Evolutionary conservation across 2,329 filamentous ascomycete species (phyloP).

Genomic region (Spiromastix sp.): DNA sequence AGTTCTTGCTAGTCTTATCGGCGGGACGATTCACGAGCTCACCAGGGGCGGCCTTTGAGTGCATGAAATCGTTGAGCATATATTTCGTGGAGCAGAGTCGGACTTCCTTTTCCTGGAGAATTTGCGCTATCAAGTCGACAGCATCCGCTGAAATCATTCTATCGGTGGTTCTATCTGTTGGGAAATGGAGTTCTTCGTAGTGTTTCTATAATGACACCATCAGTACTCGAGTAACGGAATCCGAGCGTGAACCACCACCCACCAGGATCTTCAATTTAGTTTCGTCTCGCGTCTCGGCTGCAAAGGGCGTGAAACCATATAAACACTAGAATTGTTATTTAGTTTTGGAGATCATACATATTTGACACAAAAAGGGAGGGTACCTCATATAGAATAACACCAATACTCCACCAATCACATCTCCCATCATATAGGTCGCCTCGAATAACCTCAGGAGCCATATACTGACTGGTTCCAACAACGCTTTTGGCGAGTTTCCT

Average conservation of each 20-base stretch:
- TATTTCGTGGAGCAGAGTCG: slow-evolving; percentile 72
- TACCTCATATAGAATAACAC: slow-evolving; percentile 81
- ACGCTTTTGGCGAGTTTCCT: slow-evolving; percentile 71
- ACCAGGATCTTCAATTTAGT: slow-evolving; percentile 82
- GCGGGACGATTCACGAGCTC: slow-evolving; percentile 22
- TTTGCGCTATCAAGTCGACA: slow-evolving; percentile 61
- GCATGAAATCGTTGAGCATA: slow-evolving; percentile 49
- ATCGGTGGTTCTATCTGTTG: slow-evolving; percentile 42
- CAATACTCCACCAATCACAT: slow-evolving; percentile 96
- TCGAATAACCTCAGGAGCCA: slow-evolving; percentile 87
- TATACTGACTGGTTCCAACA: slow-evolving; percentile 94
- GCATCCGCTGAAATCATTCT: slow-evolving; percentile 57
- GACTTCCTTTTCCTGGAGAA: slow-evolving; percentile 63
- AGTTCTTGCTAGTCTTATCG: slow-evolving; percentile 25
- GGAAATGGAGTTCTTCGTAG: slow-evolving; percentile 59
- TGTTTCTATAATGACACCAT: slow-evolving; percentile 64
- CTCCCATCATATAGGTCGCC: slow-evolving; percentile 79
- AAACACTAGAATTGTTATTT: slow-evolving; percentile 49
- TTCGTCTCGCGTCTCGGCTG: slow-evolving; percentile 66
- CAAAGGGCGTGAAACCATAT: slow-evolving; percentile 84
- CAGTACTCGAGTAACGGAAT: neutral
- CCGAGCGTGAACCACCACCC: no score
- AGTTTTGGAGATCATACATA: neutral
- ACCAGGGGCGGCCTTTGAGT: slow-evolving; percentile 20
- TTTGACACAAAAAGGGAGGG: slow-evolving; percentile 5